phyloP scores from a whole-genome alignment of 257 asterid genomes.

The Gentiana straminea region DNA sequence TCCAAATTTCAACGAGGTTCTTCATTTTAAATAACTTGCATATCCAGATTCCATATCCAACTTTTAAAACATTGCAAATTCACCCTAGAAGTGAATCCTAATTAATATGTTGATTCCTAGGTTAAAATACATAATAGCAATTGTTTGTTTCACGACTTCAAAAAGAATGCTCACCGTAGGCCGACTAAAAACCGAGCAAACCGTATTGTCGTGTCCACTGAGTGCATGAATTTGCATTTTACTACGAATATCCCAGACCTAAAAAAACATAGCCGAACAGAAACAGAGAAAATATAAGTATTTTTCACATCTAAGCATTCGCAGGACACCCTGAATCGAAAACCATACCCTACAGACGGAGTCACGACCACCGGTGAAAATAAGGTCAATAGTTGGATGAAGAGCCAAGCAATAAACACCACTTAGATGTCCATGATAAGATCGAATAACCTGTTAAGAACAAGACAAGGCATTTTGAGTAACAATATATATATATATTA shows the following conservation, averaged over 20 bases:
- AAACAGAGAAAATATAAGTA: neutral
- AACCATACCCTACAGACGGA: conserved; percentile 73
- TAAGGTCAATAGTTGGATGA: conserved; percentile 88
- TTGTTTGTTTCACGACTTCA: neutral
- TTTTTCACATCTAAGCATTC: conserved; percentile 3
- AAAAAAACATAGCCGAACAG: conserved; percentile 1
- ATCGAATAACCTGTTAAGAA: conserved; percentile 59
- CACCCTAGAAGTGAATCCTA: too few relatives aligned
- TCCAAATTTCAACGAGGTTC: too few relatives aligned
- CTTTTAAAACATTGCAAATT: too few relatives aligned
- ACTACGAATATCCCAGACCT: conserved; percentile 97
- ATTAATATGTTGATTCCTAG: too few relatives aligned
- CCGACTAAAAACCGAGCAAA: conserved; percentile 89
- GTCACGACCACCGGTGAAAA: conserved; percentile 96
- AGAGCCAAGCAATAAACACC: conserved; percentile 94
- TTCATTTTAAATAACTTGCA: too few relatives aligned
- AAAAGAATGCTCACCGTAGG: conserved; percentile 46
- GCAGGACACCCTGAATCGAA: conserved; percentile 28
- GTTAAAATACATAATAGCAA: neutral
- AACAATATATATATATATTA: too few relatives aligned
- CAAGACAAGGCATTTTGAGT: too few relatives aligned
- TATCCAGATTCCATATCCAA: too few relatives aligned
- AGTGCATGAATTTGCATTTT: conserved; percentile 87
- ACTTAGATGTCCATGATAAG: conserved; percentile 97
- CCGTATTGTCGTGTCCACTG: conserved; percentile 91